Evolutionary conservation across 139 green algal species (phyloP).

Genomic region (Desmodesmus armatus): DNA sequence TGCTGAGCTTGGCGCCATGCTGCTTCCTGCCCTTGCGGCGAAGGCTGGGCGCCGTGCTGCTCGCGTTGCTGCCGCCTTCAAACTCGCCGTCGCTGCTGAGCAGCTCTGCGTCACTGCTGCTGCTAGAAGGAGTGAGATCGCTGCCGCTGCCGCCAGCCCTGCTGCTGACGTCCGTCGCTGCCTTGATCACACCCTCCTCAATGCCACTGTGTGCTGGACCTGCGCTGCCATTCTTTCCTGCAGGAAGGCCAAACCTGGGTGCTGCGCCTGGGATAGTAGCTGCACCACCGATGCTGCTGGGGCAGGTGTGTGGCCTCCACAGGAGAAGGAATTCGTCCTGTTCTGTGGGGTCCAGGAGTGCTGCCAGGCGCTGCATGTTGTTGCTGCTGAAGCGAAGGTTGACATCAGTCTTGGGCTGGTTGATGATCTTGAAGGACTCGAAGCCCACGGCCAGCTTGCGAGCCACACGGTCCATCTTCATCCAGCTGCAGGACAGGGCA

Average conservation of each 20-base stretch:
- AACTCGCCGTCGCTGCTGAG: not conserved
- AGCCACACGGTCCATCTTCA: not conserved
- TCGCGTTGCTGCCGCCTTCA: not conserved
- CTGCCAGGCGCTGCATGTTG: conserved; percentile 37
- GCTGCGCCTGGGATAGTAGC: conserved; percentile 4
- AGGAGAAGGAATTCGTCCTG: conserved; percentile 40
- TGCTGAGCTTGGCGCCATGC: conserved; percentile 1
- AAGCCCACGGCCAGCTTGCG: conserved; percentile 36
- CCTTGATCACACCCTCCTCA: conserved; percentile 10
- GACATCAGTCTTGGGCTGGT: conserved; percentile 43
- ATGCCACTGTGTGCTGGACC: not conserved
- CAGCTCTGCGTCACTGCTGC: conserved; percentile 36
- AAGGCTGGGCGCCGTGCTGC: not conserved
- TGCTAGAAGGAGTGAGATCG: not conserved
- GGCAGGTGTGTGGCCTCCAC: conserved; percentile 25
- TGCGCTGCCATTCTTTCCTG: not conserved
- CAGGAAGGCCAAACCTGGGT: not conserved
- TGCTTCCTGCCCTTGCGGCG: not conserved
- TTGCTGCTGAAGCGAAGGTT: conserved; percentile 43
- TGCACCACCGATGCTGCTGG: not conserved
- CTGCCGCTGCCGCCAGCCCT: not conserved
- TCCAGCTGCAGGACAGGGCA: conserved; percentile 18
- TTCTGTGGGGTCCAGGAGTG: conserved; percentile 27
- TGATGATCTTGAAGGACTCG: conserved; percentile 30
- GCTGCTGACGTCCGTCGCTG: not conserved